Evolutionary conservation across 768 basidiomycete species (phyloP).

Genomic region (Mycena sanguinolenta): DNA sequence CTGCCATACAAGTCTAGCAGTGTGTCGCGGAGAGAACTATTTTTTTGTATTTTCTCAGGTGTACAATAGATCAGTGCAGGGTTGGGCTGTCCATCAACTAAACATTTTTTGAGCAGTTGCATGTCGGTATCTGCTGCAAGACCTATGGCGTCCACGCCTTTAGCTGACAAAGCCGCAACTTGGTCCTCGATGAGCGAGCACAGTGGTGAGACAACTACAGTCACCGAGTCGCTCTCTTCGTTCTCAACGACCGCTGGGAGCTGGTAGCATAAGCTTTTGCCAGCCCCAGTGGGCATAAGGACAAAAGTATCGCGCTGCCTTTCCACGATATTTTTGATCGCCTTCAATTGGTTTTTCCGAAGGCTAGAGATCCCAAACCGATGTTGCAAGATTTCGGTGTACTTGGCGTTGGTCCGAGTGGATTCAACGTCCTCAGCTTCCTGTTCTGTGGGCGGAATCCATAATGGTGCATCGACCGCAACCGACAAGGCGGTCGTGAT

Average conservation of each 20-base stretch:
- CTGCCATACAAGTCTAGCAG: not conserved
- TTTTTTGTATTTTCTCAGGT: slow-evolving; percentile 6
- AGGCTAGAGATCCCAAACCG: not conserved
- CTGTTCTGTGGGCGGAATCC: not conserved
- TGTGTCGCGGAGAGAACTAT: not conserved
- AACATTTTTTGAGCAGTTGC: not conserved
- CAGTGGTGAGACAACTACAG: slow-evolving; percentile 78
- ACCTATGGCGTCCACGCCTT: slow-evolving; percentile 57
- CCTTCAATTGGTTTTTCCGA: slow-evolving; percentile 47
- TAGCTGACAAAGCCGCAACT: slow-evolving; percentile 61
- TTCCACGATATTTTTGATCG: slow-evolving; percentile 68
- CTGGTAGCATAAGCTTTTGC: slow-evolving; percentile 73
- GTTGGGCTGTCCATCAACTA: not conserved
- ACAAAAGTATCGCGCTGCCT: slow-evolving; percentile 74
- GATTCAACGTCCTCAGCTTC: not conserved
- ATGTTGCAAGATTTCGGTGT: not conserved
- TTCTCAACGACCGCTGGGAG: slow-evolving; percentile 71
- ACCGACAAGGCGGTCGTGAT: not conserved
- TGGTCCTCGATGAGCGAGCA: slow-evolving; percentile 78
- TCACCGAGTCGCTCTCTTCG: slow-evolving; percentile 64
- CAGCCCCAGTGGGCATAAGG: slow-evolving; percentile 83
- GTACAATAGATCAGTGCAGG: slow-evolving; percentile 18
- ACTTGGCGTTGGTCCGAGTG: not conserved
- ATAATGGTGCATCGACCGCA: not conserved
- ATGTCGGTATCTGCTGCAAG: slow-evolving; percentile 41